Conservation (phyloP, 306 rosid species). For the apple (Malus domestica) region DNA sequence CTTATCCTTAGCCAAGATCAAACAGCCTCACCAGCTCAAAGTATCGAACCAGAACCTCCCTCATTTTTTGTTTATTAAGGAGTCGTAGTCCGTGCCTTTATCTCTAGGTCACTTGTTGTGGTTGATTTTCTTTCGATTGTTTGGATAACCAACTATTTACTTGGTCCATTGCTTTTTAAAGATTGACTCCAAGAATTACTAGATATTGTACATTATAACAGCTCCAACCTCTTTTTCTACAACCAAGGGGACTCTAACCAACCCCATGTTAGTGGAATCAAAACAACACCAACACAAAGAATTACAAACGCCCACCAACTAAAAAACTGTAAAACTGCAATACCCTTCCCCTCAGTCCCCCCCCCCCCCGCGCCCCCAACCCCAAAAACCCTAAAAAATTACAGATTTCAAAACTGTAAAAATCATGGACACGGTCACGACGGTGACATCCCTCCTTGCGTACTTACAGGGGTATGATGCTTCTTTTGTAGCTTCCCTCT, state of each 20-base stretch:
- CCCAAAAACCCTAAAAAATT: slow-evolving; percentile 24
- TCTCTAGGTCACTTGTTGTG: too few species aligned
- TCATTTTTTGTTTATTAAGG: too few species aligned
- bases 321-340: slow-evolving; percentile 6
- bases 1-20: not conserved
- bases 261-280: slow-evolving; percentile 28
- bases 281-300: slow-evolving; percentile 19
- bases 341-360: not conserved
- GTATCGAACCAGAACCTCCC: too few species aligned
- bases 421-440: slow-evolving; percentile 23
- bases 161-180: not conserved
- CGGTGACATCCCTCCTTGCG: slow-evolving; percentile 9
- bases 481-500: slow-evolving; percentile 72
- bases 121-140: not conserved
- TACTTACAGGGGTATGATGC: slow-evolving; percentile 31
- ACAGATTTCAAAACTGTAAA: slow-evolving; percentile 25
- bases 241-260: slow-evolving; percentile 35
- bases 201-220: slow-evolving; percentile 50
- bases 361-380: not conserved
- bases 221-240: slow-evolving; percentile 23
- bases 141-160: not conserved
- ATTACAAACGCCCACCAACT: slow-evolving; percentile 21
- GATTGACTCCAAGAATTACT: not conserved
- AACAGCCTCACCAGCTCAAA: too few species aligned
- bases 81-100: too few species aligned